Percentiles rank a stretch among this genome's conserved stretches.
Conservation (phyloP, 2,329 filamentous ascomycete species). For the Trichophyton benhamiae region DNA sequence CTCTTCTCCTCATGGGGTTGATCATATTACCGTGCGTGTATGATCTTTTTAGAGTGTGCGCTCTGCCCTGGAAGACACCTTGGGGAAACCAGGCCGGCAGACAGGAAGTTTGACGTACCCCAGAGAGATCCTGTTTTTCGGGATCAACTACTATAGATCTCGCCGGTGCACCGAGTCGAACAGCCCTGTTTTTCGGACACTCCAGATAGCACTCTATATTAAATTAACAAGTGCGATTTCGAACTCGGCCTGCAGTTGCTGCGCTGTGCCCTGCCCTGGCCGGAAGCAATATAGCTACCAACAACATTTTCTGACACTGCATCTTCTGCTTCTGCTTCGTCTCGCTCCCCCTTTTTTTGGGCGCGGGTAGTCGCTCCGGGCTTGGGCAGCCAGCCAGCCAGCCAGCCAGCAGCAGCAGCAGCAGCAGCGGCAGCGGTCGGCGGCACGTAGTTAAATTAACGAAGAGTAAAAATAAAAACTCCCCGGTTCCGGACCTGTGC, state of each 20-base stretch:
- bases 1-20: neutral
- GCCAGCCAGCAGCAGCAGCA: too few species aligned
- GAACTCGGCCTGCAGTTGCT: neutral
- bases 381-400: neutral
- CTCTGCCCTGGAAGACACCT: too few species aligned
- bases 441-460: too few species aligned
- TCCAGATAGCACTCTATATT: neutral
- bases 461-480: neutral
- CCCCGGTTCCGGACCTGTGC: slow-evolving; percentile 1
- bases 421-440: too few species aligned
- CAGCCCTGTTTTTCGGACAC: neutral
- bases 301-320: neutral
- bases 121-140: neutral
- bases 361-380: neutral
- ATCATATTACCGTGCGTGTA: neutral
- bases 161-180: too few species aligned
- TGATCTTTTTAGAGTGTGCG: too few species aligned
- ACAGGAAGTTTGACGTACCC: too few species aligned
- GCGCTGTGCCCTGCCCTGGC: neutral
- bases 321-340: neutral
- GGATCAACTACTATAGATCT: neutral
- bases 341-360: neutral
- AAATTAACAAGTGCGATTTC: neutral
- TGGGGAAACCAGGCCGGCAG: too few species aligned
- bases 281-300: neutral